A percentile compares a stretch with the other conserved stretches of the same genome.
phyloP scores from a whole-genome alignment of 129 eudicot species.

The carrot (Daucus carota) region DNA sequence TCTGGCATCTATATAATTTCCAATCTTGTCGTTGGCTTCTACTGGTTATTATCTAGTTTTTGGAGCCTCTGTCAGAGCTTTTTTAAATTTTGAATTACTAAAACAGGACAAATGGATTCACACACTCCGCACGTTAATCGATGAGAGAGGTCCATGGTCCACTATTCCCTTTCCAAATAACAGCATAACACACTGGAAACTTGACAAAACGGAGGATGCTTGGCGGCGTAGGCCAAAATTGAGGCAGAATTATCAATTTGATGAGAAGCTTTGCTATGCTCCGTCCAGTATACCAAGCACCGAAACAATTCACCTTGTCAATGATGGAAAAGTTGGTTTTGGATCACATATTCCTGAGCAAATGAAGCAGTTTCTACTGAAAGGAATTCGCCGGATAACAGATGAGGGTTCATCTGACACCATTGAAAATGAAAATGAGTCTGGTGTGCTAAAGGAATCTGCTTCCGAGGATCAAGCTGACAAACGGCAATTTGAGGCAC shows the following conservation, averaged over 20 bases:
- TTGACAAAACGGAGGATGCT: slow-evolving; percentile 86
- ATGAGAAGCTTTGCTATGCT: slow-evolving; percentile 84
- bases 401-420: slow-evolving; percentile 67
- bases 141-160: slow-evolving; percentile 99
- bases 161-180: slow-evolving; percentile 83
- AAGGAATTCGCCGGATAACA: slow-evolving; percentile 74
- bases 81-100: slow-evolving; percentile 6
- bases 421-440: slow-evolving; percentile 52
- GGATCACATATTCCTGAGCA: slow-evolving; percentile 78
- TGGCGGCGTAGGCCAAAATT: slow-evolving; percentile 95
- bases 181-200: slow-evolving; percentile 74
- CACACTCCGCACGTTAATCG: slow-evolving; percentile 74
- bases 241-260: slow-evolving; percentile 82
- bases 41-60: neutral
- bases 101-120: slow-evolving; percentile 94
- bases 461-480: slow-evolving; percentile 41
- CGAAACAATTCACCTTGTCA: slow-evolving; percentile 33
- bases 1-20: neutral
- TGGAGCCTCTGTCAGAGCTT: neutral
- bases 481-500: slow-evolving; percentile 28
- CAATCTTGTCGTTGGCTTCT: neutral
- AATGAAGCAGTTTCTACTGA: slow-evolving; percentile 83
- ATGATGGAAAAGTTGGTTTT: slow-evolving; percentile 56
- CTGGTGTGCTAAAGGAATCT: slow-evolving; percentile 40
- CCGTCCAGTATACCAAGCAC: slow-evolving; percentile 37